Base-by-base conservation (phyloP, 495 filamentous ascomycete genomes). In the Entonaema liquescens region DNA sequence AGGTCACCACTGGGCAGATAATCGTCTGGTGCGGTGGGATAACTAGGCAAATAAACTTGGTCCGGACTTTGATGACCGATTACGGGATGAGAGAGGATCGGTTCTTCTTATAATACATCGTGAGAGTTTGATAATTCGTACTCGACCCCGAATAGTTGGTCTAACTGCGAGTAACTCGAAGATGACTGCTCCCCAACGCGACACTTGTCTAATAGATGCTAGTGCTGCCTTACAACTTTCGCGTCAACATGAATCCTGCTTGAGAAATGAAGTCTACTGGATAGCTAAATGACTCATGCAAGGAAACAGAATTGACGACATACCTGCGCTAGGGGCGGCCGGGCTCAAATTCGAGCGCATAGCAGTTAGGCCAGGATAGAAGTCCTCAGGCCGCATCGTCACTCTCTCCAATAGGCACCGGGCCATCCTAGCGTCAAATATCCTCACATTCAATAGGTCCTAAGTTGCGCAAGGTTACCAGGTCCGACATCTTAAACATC, bases 281-380 rank as follows among this genome's bases (percentile, higher is more conserved):
- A 57, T 55, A 62, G 31, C 58, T 36, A 73, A 54, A 62, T 73
- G 65, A 66, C 70, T 73, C 65, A 69, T 58, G 36, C 49, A 5
- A 40, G 38, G 59, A 58, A 40, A 25, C 21, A 35, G 53, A 25
- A 28, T 62, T 40, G 61, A 58, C 31, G 21, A 40, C 56, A 26
- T 54, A 68, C 44, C 38, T 55, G n/a, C 57, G 15, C 23, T 9
- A 26, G 38, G 19, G 52, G 35, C 26, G 13, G 5, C 11, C 31
- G 31, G 42, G 19, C 19, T 49, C 25, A 59, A 28, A 33, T 35
- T 35, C 31, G 60, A 21, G 50, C 2, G 35, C 23, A 38, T 54
- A 59, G 42, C 19, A 47, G 42, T 47, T 28, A 21, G 11, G 38
- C 33, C 8, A 55, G 36, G 47, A 21, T 26, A 7, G 52, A 49